These are phyloP conservation scores for Pichia rugopelliculosa DNA, from an alignment of 805 yeast genomes.

Conservation along the genomic window DNA sequence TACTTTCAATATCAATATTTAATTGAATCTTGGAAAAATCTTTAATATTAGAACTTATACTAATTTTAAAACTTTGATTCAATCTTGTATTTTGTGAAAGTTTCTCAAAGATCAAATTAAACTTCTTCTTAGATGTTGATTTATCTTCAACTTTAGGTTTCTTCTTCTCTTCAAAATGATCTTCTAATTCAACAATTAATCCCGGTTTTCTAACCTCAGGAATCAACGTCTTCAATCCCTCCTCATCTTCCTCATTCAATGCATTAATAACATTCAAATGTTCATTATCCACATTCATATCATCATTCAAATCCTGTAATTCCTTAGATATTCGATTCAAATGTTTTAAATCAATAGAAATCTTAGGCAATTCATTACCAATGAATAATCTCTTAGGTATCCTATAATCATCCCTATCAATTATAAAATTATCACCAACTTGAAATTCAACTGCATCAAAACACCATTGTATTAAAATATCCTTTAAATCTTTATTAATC, in stretches of 20 bases:
- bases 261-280: neutral
- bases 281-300: constrained; percentile 19
- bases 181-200: neutral
- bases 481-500: constrained; percentile 48
- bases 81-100: neutral
- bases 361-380: constrained; percentile 58
- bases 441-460: constrained; percentile 62
- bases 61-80: neutral
- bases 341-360: constrained; percentile 36
- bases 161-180: neutral
- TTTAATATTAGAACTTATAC: neutral
- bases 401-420: constrained; percentile 53
- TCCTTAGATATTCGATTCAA: constrained; percentile 32
- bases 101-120: neutral
- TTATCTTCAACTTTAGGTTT: neutral
- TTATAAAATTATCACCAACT: constrained; percentile 25
- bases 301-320: constrained; percentile 21
- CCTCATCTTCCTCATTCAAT: neutral
- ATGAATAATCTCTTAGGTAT: constrained; percentile 69
- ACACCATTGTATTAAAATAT: constrained; percentile 76
- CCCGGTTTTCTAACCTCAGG: neutral
- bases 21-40: neutral
- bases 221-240: neutral
- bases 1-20: neutral
- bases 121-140: too few species aligned